phyloP scores from a whole-genome alignment of 2,329 filamentous ascomycete species.

The Hymenoscyphus repandus region DNA sequence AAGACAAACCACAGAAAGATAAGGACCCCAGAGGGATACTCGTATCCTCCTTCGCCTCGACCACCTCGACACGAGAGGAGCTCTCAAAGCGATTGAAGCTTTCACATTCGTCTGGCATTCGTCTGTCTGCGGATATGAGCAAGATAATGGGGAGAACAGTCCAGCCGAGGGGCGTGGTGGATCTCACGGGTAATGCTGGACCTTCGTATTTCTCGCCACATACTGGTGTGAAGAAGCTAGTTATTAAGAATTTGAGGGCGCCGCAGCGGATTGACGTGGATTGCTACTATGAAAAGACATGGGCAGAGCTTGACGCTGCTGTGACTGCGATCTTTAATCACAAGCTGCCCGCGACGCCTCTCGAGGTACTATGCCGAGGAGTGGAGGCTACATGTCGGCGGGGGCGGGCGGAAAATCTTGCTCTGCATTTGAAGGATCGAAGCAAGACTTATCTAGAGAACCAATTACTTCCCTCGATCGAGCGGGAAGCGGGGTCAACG shows the following conservation, averaged over 20 bases:
- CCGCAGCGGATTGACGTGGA: constrained; percentile 57
- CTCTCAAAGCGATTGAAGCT: constrained; percentile 65
- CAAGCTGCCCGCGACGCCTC: constrained; percentile 59
- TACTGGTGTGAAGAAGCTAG: constrained; percentile 73
- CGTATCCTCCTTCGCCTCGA: constrained; percentile 3
- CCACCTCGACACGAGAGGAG: constrained; percentile 5
- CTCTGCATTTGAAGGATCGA: constrained; percentile 57
- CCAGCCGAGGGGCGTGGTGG: constrained; percentile 18
- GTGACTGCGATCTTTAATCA: constrained; percentile 68
- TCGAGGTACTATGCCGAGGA: constrained; percentile 83
- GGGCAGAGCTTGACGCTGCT: constrained; percentile 68
- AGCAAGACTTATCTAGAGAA: constrained; percentile 64
- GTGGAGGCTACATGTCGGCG: constrained; percentile 89
- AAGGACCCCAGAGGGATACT: background rate
- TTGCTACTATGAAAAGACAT: constrained; percentile 72
- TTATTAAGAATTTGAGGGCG: constrained; percentile 86
- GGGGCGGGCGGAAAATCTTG: constrained; percentile 64
- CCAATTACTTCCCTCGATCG: constrained; percentile 51
- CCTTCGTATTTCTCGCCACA: constrained; percentile 59
- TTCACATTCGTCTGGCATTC: constrained; percentile 50
- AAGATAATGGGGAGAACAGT: constrained; percentile 16
- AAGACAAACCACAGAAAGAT: constrained; percentile 8
- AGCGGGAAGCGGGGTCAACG: constrained; percentile 43
- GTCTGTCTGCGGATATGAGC: constrained; percentile 20
- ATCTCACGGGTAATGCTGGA: constrained; percentile 18